phyloP scores from a whole-genome alignment of 306 rosid genomes.

The Vicia sativa region DNA sequence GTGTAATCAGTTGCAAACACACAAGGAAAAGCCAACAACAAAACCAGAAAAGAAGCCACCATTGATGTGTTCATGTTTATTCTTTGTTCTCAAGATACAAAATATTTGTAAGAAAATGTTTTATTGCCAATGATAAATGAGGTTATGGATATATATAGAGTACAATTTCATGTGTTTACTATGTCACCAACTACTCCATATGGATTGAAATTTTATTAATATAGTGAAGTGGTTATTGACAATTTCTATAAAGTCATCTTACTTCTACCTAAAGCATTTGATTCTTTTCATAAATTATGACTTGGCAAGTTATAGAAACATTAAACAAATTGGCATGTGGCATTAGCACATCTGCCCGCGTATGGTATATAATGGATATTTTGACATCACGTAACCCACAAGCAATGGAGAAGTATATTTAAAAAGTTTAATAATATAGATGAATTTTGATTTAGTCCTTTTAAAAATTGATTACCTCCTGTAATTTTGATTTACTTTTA shows the following conservation, averaged over 20 bases:
- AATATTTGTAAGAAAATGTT: background rate
- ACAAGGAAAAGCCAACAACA: constrained; percentile 48
- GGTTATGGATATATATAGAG: constrained; percentile 18
- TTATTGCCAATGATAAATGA: constrained; percentile 24
- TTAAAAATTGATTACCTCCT: no score
- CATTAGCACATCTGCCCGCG: background rate
- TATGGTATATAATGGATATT: background rate
- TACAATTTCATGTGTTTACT: constrained; percentile 25
- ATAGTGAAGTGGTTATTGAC: constrained; percentile 45
- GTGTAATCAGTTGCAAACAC: constrained; percentile 49
- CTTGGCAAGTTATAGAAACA: constrained; percentile 14
- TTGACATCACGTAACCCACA: background rate
- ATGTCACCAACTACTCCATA: constrained; percentile 29
- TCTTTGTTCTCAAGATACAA: background rate
- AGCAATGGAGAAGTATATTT: background rate
- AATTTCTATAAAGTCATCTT: constrained; percentile 3
- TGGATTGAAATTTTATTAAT: background rate
- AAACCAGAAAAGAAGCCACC: constrained; percentile 49
- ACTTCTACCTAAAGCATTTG: constrained; percentile 49
- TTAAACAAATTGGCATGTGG: background rate
- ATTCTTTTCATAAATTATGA: constrained; percentile 33
- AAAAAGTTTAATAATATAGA: no score
- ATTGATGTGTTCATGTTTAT: constrained; percentile 52
- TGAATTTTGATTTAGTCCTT: no score
- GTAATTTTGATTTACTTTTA: no score